These are phyloP conservation scores for Metschnikowia amazonensis DNA, from an alignment of 805 yeast species.

Conservation along the genomic window DNA sequence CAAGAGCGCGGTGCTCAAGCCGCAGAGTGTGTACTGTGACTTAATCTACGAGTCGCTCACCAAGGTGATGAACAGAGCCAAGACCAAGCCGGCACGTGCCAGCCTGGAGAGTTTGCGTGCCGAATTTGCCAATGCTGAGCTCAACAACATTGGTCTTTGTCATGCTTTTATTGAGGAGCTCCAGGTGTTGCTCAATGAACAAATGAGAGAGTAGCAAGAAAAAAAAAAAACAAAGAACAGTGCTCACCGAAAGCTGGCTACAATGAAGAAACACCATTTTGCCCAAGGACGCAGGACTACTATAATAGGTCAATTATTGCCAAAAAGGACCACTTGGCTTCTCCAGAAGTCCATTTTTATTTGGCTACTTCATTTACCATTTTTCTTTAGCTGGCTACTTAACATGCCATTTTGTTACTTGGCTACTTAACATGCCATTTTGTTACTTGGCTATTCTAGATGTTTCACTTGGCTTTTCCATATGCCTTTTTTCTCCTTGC, in stretches of 20 bases:
- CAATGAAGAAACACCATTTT: neutral
- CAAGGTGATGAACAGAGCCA: slow-evolving; percentile 50
- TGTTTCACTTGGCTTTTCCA: no score
- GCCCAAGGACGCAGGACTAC: neutral
- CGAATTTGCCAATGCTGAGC: slow-evolving; percentile 44
- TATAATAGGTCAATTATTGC: neutral
- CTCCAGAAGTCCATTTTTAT: neutral
- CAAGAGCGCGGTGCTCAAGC: slow-evolving; percentile 5
- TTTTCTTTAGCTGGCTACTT: no score
- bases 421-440: no score
- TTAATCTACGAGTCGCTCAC: slow-evolving; percentile 11
- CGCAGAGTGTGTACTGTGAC: slow-evolving; percentile 12
- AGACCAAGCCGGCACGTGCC: slow-evolving; percentile 42
- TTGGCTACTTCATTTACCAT: no score
- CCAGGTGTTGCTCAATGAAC: slow-evolving; percentile 11
- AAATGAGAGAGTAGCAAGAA: neutral
- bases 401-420: no score
- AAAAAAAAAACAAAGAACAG: neutral
- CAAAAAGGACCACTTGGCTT: neutral
- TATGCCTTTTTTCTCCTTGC: neutral
- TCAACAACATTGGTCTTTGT: slow-evolving; percentile 56
- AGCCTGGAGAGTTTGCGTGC: slow-evolving; percentile 43
- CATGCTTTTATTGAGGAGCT: slow-evolving; percentile 68
- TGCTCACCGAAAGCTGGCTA: neutral
- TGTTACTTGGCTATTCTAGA: no score